These are phyloP conservation scores for Rhytidhysteron rufulum DNA, from an alignment of 2,329 filamentous ascomycete genomes.

Conservation along the genomic window DNA sequence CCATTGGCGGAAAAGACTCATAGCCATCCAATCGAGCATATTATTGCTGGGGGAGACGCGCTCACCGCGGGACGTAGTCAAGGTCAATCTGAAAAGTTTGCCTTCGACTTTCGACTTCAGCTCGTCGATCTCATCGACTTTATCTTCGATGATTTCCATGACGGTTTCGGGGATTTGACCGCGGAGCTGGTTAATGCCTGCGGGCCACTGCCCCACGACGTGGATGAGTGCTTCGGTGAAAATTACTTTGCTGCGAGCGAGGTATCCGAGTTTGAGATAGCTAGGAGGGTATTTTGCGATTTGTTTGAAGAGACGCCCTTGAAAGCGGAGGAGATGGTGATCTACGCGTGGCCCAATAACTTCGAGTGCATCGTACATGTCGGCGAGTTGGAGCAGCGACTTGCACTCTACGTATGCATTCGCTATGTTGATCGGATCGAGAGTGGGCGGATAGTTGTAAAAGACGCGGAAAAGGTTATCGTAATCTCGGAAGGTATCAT, in stretches of 20 bases:
- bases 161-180: conserved; percentile 67
- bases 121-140: conserved; percentile 87
- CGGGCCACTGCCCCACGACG: conserved; percentile 91
- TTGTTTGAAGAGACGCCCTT: conserved; percentile 87
- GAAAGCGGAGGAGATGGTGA: conserved; percentile 90
- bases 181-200: conserved; percentile 72
- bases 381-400: conserved; percentile 79
- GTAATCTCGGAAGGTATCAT: conserved; percentile 84
- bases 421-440: conserved; percentile 85
- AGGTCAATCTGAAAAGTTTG: conserved; percentile 73
- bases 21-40: conserved; percentile 85
- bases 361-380: conserved; percentile 86
- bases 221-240: conserved; percentile 81
- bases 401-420: conserved; percentile 94
- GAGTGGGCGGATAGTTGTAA: conserved; percentile 82
- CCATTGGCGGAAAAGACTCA: conserved; percentile 89
- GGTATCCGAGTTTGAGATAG: conserved; percentile 84
- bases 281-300: conserved; percentile 94
- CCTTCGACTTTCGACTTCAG: conserved; percentile 74
- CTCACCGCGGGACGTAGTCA: conserved; percentile 77
- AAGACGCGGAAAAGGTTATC: conserved; percentile 94
- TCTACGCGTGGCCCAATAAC: conserved; percentile 88
- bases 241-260: conserved; percentile 74
- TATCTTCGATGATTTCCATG: conserved; percentile 88
- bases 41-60: conserved; percentile 73